Evolutionary conservation across 345 rosid genomes (phyloP), one percentile per base, ranked within the genome.

Genomic region (Schrenkiella parvula): DNA sequence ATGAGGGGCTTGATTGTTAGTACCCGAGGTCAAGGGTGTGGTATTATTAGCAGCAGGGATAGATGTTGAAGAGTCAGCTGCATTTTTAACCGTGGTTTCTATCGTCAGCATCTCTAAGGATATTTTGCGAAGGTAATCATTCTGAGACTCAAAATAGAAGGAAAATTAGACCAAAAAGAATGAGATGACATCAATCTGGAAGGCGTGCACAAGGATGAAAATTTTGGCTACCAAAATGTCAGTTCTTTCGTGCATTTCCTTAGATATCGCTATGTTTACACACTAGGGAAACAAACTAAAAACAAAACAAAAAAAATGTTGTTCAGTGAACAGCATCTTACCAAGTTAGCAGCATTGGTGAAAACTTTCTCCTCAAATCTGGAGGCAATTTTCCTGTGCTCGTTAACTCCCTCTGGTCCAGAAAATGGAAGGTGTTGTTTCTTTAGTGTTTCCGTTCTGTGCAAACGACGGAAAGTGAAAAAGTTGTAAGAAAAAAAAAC

Each of bases 301-400:
- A 14, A 47, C n/a, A n/a, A n/a, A n/a, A n/a, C n/a, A 5, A 10
- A 43, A 7, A 61, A 8, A 8, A 9, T 50, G 26, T 25, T 52
- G 6, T 2, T 35, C 15, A 69, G 28, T 44, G 5, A 12, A 44
- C 1, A 34, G 8, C 39, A 37, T 43, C 39, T 44, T 69, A 92
- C 95, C 96, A 60, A 87, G 78, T 74, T 80, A 22, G 62, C 47
- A 47, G 96, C 92, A 59, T 67, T 79, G 25, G 62, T 76, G 63
- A 78, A 89, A 55, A 70, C 83, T 81, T 78, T 89, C 39, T 90
- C 90, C 87, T 93, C 98, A 38, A 90, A 90, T 72, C 86, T 78
- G 43, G 58, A 69, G 21, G 91, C 88, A 61, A 86, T 83, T 73
- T 83, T 84, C 72, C 61, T 80, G 26, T 85, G 84, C 73, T 88